Evolutionary conservation across 106 monocot genomes (phyloP), one percentile per base, ranked within the genome.

Genomic region (Dioscorea dumetorum): DNA sequence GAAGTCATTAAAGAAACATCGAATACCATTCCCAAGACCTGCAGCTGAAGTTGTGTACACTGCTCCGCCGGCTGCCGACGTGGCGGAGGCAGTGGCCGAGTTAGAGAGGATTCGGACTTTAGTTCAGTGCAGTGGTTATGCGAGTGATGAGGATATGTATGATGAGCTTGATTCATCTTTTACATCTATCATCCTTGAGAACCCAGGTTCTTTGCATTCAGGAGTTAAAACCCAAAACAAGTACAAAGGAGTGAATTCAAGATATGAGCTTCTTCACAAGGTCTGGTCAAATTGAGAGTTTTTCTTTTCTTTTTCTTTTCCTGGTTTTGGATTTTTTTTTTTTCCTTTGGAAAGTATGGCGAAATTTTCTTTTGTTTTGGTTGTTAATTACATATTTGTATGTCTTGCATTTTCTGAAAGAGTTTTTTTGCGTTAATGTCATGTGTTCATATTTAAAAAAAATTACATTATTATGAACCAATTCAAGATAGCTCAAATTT

Each of bases 201-300:
- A 21, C 9, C 48, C 19, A 8, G 12, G 24, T 21, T 51, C 66
- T 21, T 50, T 50, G 4, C 66, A 49, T 3, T 50, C 22, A 18
- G 50, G 50, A 49, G 9, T 4, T 13, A 22, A 66, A 22, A 8
- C 49, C 5, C 66, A 41, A 22, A 66, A 50, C 2, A 12, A 66
- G 20, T 14, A 12, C n/a, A 11, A 6, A 22, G 21, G 22, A 12
- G 4, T 22, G 22, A 66, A 66, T 66, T 20, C 20, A 3, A 66
- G 66, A 49, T 66, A 66, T 50, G 22, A 18, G 22, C 66, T 66
- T 23, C 50, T 66, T 4, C 66, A 50, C 3, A 22, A 66, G 66
- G 66, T 50, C 8, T 66, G 66, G 66, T 66, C 50, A 8, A 50
- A 66, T 12, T 66, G 64, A 64, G 64, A 34, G n/a, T 35, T 33